phyloP scores from a whole-genome alignment of 495 filamentous ascomycete genomes.

The Astrothelium subdiscretum region DNA sequence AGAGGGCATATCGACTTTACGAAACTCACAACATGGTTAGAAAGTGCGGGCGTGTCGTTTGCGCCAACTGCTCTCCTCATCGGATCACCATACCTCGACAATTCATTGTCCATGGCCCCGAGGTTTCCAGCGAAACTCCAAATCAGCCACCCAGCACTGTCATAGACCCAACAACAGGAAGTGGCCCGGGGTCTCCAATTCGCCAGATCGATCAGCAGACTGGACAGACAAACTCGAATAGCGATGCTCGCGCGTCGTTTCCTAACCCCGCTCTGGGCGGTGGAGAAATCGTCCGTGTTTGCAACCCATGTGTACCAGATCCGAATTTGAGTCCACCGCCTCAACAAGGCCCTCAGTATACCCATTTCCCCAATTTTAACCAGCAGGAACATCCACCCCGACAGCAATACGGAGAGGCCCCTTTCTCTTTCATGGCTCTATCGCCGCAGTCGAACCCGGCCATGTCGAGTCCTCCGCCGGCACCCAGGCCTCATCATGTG shows the following conservation, averaged over 20 bases:
- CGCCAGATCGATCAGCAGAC: background rate
- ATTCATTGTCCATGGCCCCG: constrained; percentile 78
- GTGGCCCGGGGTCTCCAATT: constrained; percentile 11
- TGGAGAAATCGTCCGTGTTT: constrained; percentile 79
- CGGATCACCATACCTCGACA: constrained; percentile 88
- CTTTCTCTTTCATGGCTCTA: background rate
- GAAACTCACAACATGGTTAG: constrained; percentile 28
- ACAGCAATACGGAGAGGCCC: background rate
- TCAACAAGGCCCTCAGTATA: constrained; percentile 2
- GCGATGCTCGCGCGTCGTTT: constrained; percentile 6
- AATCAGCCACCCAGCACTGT: constrained; percentile 19
- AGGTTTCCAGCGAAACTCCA: constrained; percentile 14
- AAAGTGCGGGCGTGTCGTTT: constrained; percentile 93
- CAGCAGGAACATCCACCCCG: background rate
- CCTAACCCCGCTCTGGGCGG: constrained; percentile 51
- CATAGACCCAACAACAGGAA: constrained; percentile 35
- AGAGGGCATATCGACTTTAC: background rate
- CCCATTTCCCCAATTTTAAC: background rate
- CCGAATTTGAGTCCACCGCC: constrained; percentile 60
- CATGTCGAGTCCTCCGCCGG: background rate
- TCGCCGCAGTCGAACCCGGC: background rate
- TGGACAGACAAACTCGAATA: background rate
- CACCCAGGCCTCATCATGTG: constrained; percentile 5
- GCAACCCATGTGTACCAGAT: constrained; percentile 90
- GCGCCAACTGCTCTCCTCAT: constrained; percentile 82